Conservation (phyloP, 257 asterid genomes). For the Capsicum chinense region DNA sequence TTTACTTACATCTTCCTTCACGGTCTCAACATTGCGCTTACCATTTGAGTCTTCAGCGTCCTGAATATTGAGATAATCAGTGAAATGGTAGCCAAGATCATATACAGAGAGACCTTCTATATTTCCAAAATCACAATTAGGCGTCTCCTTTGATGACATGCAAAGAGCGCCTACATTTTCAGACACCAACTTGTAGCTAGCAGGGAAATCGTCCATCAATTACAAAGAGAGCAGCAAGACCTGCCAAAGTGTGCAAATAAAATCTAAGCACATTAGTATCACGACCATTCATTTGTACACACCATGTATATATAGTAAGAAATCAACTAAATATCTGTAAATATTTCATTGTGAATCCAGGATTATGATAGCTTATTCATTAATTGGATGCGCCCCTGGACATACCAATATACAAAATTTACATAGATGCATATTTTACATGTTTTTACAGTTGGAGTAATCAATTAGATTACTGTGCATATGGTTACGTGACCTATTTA, state of each 20-base stretch:
- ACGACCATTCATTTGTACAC: not conserved
- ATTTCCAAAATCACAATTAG: constrained; percentile 21
- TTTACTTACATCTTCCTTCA: constrained; percentile 33
- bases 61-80: constrained; percentile 39
- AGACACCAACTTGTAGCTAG: constrained; percentile 32
- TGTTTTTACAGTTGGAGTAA: not conserved
- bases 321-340: not conserved
- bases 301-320: not conserved
- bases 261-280: not conserved
- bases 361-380: not conserved
- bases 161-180: constrained; percentile 34
- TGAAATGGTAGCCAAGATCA: constrained; percentile 41
- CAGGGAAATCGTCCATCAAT: constrained; percentile 45
- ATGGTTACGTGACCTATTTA: not conserved
- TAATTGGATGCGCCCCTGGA: not conserved
- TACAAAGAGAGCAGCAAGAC: constrained; percentile 30
- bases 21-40: constrained; percentile 30
- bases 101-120: constrained; percentile 34
- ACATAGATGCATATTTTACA: not conserved
- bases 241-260: constrained; percentile 29
- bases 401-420: not conserved
- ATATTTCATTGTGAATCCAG: not conserved
- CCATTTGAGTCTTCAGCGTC: constrained; percentile 27
- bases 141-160: constrained; percentile 35
- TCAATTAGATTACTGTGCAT: not conserved